Evolutionary conservation across 2,329 filamentous ascomycete genomes (phyloP).

Genomic region (Apiospora arundinis): DNA sequence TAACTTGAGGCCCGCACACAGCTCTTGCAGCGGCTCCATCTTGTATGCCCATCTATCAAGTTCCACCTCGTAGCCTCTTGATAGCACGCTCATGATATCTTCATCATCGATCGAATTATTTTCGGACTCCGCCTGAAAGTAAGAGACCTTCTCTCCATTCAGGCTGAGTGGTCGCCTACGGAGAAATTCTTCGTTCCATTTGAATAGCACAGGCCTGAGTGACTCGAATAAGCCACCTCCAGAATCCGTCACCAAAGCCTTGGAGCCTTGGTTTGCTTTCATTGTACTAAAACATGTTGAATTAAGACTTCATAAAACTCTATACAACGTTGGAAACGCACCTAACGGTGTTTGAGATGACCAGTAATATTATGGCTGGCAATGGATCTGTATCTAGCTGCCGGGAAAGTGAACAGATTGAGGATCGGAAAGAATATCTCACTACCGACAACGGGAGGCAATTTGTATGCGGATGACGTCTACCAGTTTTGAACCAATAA

Average conservation of each 20-base stretch:
- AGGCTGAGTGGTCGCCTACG: neutral
- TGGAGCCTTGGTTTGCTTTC: neutral
- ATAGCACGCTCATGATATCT: neutral
- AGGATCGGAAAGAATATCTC: neutral
- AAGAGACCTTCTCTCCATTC: neutral
- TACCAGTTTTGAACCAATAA: neutral
- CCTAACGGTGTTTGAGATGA: neutral
- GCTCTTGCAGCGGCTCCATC: neutral
- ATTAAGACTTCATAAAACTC: neutral
- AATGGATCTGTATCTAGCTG: neutral
- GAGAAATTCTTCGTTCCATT: neutral
- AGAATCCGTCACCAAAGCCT: neutral
- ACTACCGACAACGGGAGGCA: neutral
- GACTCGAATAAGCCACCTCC: neutral
- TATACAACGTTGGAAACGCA: neutral
- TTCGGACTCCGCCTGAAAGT: neutral
- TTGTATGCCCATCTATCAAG: neutral
- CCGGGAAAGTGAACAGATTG: neutral
- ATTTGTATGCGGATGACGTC: neutral
- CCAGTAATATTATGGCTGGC: neutral
- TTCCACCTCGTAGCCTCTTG: neutral
- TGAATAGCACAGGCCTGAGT: neutral
- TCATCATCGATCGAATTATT: neutral
- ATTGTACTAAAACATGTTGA: neutral
- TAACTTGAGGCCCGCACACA: neutral